These are phyloP conservation scores for Xylaria sp. DNA, from an alignment of 2,329 filamentous ascomycete species.

Conservation along the genomic window DNA sequence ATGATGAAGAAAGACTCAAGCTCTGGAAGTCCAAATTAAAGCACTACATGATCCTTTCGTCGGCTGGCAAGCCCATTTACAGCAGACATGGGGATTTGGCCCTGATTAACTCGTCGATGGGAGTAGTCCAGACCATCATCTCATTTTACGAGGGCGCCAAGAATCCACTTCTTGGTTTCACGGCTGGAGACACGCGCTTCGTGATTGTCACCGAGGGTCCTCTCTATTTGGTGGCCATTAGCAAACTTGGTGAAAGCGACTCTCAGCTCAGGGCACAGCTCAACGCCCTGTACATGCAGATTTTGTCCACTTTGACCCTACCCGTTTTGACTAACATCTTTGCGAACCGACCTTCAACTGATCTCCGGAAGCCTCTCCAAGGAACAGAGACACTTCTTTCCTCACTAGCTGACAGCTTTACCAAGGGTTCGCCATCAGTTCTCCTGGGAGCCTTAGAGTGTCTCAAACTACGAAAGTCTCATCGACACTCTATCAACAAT, in stretches of 20 bases:
- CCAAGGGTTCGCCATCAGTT: conserved; percentile 81
- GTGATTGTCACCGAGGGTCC: conserved; percentile 80
- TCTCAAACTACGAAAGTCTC: conserved; percentile 81
- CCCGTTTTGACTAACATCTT: conserved; percentile 85
- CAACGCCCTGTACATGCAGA: conserved; percentile 96
- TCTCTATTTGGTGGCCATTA: conserved; percentile 90
- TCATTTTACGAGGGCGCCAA: conserved; percentile 85
- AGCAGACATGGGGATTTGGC: conserved; percentile 88
- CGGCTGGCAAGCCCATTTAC: conserved; percentile 95
- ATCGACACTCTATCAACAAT: conserved; percentile 80
- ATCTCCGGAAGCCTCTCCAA: conserved; percentile 81
- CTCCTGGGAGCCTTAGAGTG: conserved; percentile 89
- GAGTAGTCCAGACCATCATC: conserved; percentile 93
- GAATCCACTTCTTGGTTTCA: conserved; percentile 76
- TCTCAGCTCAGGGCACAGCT: conserved; percentile 80
- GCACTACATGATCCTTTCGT: conserved; percentile 94
- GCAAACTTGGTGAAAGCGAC: conserved; percentile 86
- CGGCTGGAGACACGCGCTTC: conserved; percentile 79
- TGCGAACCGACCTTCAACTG: conserved; percentile 83
- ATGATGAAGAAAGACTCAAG: conserved; percentile 56
- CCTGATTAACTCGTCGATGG: conserved; percentile 88
- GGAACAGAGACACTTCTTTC: conserved; percentile 89
- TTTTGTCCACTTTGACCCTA: conserved; percentile 87
- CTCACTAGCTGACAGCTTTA: conserved; percentile 90
- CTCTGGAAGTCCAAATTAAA: conserved; percentile 91